Evolutionary conservation across 2,329 filamentous ascomycete genomes (phyloP), one percentile per base, ranked within the genome.

Genomic region (Fonsecaea pugnacius): DNA sequence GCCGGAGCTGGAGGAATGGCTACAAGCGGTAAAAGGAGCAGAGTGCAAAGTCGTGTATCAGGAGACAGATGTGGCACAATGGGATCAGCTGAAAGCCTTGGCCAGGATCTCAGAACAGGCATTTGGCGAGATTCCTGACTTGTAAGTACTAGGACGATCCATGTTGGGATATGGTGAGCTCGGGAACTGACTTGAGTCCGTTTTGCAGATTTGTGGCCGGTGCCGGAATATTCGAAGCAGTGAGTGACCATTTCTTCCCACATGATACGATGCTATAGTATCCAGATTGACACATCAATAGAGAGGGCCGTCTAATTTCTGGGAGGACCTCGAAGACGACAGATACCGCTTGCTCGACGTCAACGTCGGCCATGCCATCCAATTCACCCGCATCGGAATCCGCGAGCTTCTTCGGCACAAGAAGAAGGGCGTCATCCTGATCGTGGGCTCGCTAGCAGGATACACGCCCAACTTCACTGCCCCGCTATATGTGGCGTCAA

Each of bases 191-290:
- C 43, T 48, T 2, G 43, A 48, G 43, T 18, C 43, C 43, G 43
- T 48, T 7, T 30, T 24, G 16, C 46, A 51, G 46, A 51, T 51
- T 51, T 66, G 68, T 76, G 21, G 70, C 77, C 7, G 73, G 73
- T 33, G 77, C 77, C 3, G 77, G 75, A 21, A 68, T 78, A n/a
- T 78, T 78, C 64, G 77, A 78, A 60, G 75, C 75, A 4, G 71
- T 74, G 67, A 36, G 64, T 61, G 12, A n/a, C 16, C 46, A 51
- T 21, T 24, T 24, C 46, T 51, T 6, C 4, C 46, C 27, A 24
- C 46, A 30, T 24, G 46, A 21, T 51, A 51, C 12, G 10, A 51
- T 14, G n/a, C 46, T 30, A 21, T 30, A 24, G 16, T 24, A 24
- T 18, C 18, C 46, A 51, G 46, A 24, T 8, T 51, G 27, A 51